Evolutionary conservation across 148 eudicot genomes (phyloP).

Genomic region (Talinum fruticosum): DNA sequence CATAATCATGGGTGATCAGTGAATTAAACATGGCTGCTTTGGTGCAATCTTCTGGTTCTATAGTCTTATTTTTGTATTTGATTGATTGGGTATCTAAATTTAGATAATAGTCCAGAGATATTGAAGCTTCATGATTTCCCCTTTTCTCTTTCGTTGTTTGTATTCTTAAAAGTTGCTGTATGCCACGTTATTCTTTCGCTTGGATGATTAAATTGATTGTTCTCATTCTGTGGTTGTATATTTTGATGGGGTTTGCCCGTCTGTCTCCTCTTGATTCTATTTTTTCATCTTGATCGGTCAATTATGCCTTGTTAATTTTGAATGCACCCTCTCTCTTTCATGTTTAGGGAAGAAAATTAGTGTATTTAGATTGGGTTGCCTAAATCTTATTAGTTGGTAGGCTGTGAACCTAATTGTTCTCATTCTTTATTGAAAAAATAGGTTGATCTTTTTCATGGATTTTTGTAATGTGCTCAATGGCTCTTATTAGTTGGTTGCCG

Average conservation of each 20-base stretch:
- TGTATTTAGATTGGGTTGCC: not conserved
- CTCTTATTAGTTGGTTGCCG: not conserved
- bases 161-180: not conserved
- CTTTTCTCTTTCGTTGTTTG: not conserved
- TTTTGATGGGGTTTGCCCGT: conserved; percentile 1
- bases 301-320: not conserved
- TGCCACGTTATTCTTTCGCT: not conserved
- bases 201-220: not conserved
- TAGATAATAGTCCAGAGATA: not conserved
- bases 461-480: not conserved
- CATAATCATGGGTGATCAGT: conserved; percentile 11
- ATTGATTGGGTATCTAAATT: not conserved
- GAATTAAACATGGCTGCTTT: not conserved
- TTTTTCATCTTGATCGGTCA: not conserved
- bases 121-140: not conserved
- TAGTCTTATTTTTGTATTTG: not conserved
- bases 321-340: not conserved
- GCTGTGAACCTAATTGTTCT: not conserved
- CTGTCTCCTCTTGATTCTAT: not conserved
- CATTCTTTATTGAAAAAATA: not conserved
- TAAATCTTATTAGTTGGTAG: not conserved
- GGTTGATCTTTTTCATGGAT: not conserved
- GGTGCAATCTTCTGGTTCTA: not conserved
- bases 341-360: not conserved
- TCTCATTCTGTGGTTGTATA: not conserved